A percentile compares a stretch with the other conserved stretches of the same genome.
Conservation (phyloP, 2,329 filamentous ascomycete species). For the Aspergillus phoenicis region DNA sequence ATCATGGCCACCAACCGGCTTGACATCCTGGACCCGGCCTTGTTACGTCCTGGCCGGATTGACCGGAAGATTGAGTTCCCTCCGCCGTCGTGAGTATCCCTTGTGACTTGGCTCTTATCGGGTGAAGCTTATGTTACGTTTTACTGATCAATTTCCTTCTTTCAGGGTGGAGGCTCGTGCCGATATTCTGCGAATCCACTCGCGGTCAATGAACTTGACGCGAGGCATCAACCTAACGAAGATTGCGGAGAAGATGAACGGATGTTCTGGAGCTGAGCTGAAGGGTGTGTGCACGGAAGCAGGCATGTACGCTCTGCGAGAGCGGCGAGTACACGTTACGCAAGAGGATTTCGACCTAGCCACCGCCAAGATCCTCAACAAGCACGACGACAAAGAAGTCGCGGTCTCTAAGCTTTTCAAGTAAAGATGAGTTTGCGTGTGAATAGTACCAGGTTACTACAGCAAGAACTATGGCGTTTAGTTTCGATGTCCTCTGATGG, state of each 20-base stretch:
- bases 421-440: slow-evolving; percentile 22
- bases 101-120: neutral
- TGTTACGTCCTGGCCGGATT: slow-evolving; percentile 94
- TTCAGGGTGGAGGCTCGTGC: slow-evolving; percentile 81
- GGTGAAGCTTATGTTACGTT: neutral
- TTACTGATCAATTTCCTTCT: slow-evolving; percentile 25
- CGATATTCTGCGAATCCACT: slow-evolving; percentile 97
- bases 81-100: slow-evolving; percentile 68
- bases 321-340: slow-evolving; percentile 94
- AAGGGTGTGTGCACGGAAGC: slow-evolving; percentile 99
- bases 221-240: slow-evolving; percentile 96
- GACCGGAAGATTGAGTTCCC: slow-evolving; percentile 99
- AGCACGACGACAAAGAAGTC: slow-evolving; percentile 94
- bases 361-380: slow-evolving; percentile 98
- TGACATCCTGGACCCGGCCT: slow-evolving; percentile 92
- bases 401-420: slow-evolving; percentile 43
- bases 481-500: neutral
- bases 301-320: slow-evolving; percentile 95
- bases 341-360: slow-evolving; percentile 99
- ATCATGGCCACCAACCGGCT: slow-evolving; percentile 99
- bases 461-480: neutral
- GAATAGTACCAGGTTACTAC: neutral
- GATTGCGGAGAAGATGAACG: slow-evolving; percentile 99
- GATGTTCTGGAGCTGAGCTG: slow-evolving; percentile 93
- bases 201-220: slow-evolving; percentile 96